Conservation (phyloP, 208 protist species). For the Leishmania gerbilli region DNA sequence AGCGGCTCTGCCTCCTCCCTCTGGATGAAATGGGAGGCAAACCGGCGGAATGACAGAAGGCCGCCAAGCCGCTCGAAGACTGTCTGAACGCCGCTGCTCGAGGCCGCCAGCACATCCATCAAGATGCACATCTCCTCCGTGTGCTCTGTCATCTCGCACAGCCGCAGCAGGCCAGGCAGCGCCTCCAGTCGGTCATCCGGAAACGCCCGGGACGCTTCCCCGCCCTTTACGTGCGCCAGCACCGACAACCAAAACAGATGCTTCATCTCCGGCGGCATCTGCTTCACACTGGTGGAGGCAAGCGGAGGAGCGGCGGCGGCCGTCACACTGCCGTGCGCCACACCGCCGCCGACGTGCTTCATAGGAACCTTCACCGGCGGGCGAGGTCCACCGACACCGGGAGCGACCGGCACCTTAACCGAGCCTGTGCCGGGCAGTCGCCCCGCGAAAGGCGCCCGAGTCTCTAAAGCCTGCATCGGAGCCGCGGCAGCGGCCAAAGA, state of each 20-base stretch:
- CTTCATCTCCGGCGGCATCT: conserved; percentile 67
- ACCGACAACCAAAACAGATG: conserved; percentile 73
- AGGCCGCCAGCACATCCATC: conserved; percentile 54
- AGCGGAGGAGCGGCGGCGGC: conserved; percentile 19
- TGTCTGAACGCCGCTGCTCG: conserved; percentile 58
- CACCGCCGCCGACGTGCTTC: conserved; percentile 24
- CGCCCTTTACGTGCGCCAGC: conserved; percentile 67
- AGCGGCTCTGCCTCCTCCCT: conserved; percentile 34
- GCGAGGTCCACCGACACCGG: conserved; percentile 14
- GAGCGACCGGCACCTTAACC: conserved; percentile 24
- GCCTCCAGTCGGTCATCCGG: conserved; percentile 54
- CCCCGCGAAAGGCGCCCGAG: conserved; percentile 22
- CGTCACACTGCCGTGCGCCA: conserved; percentile 7
- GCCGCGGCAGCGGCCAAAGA: neutral
- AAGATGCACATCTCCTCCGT: conserved; percentile 64
- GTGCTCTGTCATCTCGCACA: conserved; percentile 70
- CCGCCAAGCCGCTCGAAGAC: conserved; percentile 73
- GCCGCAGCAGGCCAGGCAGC: conserved; percentile 62
- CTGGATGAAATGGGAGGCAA: conserved; percentile 50
- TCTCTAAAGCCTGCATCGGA: conserved; percentile 14
- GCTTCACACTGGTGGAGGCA: conserved; percentile 38
- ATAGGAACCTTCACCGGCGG: conserved; percentile 36
- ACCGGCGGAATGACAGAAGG: conserved; percentile 60
- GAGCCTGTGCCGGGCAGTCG: conserved; percentile 15
- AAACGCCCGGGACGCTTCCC: conserved; percentile 47